These are phyloP conservation scores for Akebia trifoliata DNA, from an alignment of 164 flowering plant species.

Conservation along the genomic window DNA sequence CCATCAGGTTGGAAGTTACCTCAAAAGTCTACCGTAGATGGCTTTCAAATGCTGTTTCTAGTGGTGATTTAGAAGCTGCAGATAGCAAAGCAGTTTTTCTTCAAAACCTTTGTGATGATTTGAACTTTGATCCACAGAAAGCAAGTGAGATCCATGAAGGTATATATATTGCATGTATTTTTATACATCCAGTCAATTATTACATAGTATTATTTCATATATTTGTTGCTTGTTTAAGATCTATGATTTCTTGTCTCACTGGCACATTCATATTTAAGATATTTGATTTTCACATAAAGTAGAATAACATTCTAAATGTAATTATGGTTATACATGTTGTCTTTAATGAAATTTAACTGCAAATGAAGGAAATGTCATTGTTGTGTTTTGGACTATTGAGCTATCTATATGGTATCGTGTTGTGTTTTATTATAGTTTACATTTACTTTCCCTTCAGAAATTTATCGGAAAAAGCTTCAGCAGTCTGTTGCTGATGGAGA, in stretches of 20 bases:
- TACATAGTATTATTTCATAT: no score
- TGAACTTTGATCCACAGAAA: slow-evolving; percentile 80
- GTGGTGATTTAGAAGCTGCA: slow-evolving; percentile 73
- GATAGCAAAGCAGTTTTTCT: slow-evolving; percentile 93
- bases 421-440: no score
- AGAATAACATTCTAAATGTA: no score
- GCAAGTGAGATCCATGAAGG: slow-evolving; percentile 96
- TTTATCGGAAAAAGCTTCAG: slow-evolving; percentile 91
- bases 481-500: slow-evolving; percentile 72
- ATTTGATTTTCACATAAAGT: no score
- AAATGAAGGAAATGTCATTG: neutral
- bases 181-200: neutral
- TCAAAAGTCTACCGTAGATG: slow-evolving; percentile 78
- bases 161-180: slow-evolving; percentile 20
- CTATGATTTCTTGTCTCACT: no score
- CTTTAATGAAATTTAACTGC: neutral
- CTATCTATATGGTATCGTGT: no score
- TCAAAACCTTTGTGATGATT: slow-evolving; percentile 81
- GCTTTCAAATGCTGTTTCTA: slow-evolving; percentile 63
- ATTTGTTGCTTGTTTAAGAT: neutral
- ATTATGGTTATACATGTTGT: no score
- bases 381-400: neutral
- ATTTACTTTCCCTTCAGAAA: slow-evolving; percentile 56
- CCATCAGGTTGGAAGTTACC: slow-evolving; percentile 63
- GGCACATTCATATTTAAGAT: no score